Percentiles rank a stretch among this genome's conserved stretches.
Evolutionary conservation across 371 early-diverging fungal genomes (phyloP).

Genomic region (Nematocida sp.): DNA sequence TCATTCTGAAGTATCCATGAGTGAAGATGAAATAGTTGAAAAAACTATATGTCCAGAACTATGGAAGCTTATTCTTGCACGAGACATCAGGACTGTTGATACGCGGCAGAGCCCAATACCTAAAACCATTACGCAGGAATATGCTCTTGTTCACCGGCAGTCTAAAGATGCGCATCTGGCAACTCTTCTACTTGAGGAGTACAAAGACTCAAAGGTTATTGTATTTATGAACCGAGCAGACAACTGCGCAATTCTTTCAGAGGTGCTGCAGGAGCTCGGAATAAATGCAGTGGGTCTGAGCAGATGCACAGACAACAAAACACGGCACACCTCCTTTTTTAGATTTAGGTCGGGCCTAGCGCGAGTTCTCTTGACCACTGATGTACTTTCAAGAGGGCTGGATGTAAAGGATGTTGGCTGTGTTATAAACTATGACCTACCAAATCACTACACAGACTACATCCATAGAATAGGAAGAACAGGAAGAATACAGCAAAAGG

Average conservation of each 20-base stretch:
- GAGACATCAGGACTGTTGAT: conserved; percentile 8
- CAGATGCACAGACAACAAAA: conserved; percentile 32
- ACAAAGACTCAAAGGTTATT: conserved; percentile 36
- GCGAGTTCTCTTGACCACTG: conserved; percentile 84
- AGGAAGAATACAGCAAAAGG: conserved; percentile 73
- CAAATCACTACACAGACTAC: conserved; percentile 84
- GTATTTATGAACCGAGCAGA: conserved; percentile 55
- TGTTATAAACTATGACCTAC: conserved; percentile 92
- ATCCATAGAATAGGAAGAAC: conserved; percentile 83
- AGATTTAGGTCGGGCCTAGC: conserved; percentile 20
- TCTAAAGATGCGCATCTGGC: conserved; percentile 51
- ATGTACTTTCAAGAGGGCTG: conserved; percentile 88
- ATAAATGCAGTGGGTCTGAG: conserved; percentile 52
- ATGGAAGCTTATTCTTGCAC: conserved; percentile 30
- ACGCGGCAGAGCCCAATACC: conserved; percentile 18
- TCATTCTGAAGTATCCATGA: background rate
- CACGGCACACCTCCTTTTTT: conserved; percentile 17
- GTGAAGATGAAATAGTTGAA: conserved; percentile 7
- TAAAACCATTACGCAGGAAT: conserved; percentile 37
- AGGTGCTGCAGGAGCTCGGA: conserved; percentile 50
- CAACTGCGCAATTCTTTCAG: conserved; percentile 41
- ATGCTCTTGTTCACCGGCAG: conserved; percentile 40
- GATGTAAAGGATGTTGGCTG: conserved; percentile 89
- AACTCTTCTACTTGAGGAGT: conserved; percentile 29
- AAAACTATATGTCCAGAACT: conserved; percentile 17